Base-by-base conservation (phyloP, 306 rosid genomes). In the Medicago lupulina region DNA sequence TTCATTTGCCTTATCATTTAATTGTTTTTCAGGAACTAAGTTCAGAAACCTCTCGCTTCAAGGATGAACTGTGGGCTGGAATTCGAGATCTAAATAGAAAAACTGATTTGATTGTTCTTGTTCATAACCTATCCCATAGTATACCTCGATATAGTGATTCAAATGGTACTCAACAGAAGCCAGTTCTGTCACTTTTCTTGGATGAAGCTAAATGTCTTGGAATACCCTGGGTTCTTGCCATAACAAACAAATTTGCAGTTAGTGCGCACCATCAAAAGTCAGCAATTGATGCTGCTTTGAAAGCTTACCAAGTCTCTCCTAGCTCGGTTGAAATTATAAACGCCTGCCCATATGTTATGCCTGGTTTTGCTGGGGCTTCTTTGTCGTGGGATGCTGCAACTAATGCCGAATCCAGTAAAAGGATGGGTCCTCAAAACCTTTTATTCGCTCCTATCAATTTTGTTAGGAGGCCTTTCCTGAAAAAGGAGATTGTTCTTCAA, bases 201-300 rank as follows among this genome's bases (percentile, higher is more conserved):
- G 98, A 92, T 73, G 97, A 95, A 83, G 98, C 97, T n/a, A 95
- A 92, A 79, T 77, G 96, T 67, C 91, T 95, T 73, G 98, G 98
- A 78, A 89, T 95, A 73, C 98, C 97, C 38, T 95, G 98, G 97
- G 91, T 95, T 63, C 97, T 95, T 78, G 98, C 98, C 55, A 83
- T 95, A 76, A 95, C 98, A 58, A 95, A 95, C 81, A 95, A 90
- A 81, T 95, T 95, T 78, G 89, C 98, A 50, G 97, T 95, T 44
- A 95, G 97, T 75, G 98, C 98, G 44, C 96, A 92, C 85, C 93
- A 87, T 50, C 98, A 95, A 76, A 90, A 82, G 79, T 86, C 88
- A 9, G 96, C 89, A 28, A 88, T 95, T 44, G 93, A 88, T 75
- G 90, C 96, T 53, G 97, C 87, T 71, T 65, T 95, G 79, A 88